Evolutionary conservation across 345 rosid genomes (phyloP), one percentile per base, ranked within the genome.

Genomic region (Eucalyptus globulus): DNA sequence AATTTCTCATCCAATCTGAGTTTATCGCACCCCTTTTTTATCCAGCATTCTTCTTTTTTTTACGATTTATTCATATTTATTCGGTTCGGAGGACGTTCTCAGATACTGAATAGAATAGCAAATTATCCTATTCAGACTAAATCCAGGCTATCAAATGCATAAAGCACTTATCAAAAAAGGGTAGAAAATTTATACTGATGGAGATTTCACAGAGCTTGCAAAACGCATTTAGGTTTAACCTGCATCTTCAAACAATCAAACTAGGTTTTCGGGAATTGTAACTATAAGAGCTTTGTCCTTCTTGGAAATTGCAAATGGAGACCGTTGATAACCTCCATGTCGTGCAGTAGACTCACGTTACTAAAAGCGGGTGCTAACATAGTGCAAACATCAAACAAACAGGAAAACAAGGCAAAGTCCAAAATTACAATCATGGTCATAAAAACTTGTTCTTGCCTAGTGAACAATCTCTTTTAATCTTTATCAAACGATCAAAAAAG

Each of bases 31-130:
- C 58, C 26, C 11, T 8, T 54, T 17, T 54, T 54, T 54, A 54
- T 54, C 54, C 2, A 2, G 8, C 6, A 49, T 17, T n/a, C n/a
- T n/a, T n/a, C n/a, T 51, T 51, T 21, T 53, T 53, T 2, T 21
- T 8, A 1, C 0, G 0, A 21, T 1, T 21, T 54, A 54, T 54
- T 0, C 11, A 0, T 1, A 4, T 54, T 21, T 8, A 9, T 54
- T 54, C 1, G 0, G 0, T 54, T 21, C 11, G 1, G 0, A 53
- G 1, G 60, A 4, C 11, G 0, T 21, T 9, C 56, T 22, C 5
- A 21, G 0, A 8, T 9, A 54, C 27, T 5, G 0, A 8, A 54
- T 54, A 54, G 27, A 4, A 54, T 54, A 54, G 0, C 11, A 51
- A 51, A 51, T 51, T 7, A 3, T 51, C 22, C 0, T 17, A 22